Base-by-base conservation (phyloP, 225 moss, liverwort and hornwort species). In the Antitrichia curtipendula region DNA sequence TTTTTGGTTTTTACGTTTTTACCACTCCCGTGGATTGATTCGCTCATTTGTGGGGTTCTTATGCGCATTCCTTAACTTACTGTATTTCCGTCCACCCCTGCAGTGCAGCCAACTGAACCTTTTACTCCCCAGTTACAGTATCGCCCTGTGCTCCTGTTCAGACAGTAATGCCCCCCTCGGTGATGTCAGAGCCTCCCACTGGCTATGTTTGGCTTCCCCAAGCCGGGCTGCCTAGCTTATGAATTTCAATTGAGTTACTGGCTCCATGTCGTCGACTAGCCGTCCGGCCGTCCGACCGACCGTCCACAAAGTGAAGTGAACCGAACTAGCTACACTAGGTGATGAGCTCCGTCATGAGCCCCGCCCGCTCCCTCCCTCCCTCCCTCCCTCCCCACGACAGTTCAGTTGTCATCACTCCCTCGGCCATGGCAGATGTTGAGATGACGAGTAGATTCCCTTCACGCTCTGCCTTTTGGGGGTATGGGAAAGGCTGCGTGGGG, bases 121-220 rank as follows among this genome's bases (percentile, higher is more conserved):
- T 63, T 53, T 63, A 17, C 34, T 16, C 49, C 34, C 81, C 21
- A 23, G 62, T 50, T 16, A n/a, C n/a, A n/a, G n/a, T n/a, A 32
- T n/a, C 53, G 59, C 49, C 56, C 88, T 23, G 59, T 43, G 59
- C 69, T 77, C 41, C 83, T 78, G 82, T 86, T 91, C 89, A 86
- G 91, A 89, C 91, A 91, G 88, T 45, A 73, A 68, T 83, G 88
- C 88, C 68, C 57, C 65, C 28, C 57, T 73, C 14, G 80, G 31
- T 85, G 83, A 58, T 83, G 91, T 91, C 86, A 89, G 85, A 72
- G 72, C n/a, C n/a, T 16, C 61, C 11, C 59, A 7, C 16, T 36
- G 84, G 28, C 89, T 75, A 75, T 58, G 84, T 50, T 50, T 50
- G 86, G 84, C 36, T 49, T 73, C n/a, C 25, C 40, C 77, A n/a